Conservation (phyloP, 352 stramenopile genomes). For the Phytophthora fragariaefolia region DNA sequence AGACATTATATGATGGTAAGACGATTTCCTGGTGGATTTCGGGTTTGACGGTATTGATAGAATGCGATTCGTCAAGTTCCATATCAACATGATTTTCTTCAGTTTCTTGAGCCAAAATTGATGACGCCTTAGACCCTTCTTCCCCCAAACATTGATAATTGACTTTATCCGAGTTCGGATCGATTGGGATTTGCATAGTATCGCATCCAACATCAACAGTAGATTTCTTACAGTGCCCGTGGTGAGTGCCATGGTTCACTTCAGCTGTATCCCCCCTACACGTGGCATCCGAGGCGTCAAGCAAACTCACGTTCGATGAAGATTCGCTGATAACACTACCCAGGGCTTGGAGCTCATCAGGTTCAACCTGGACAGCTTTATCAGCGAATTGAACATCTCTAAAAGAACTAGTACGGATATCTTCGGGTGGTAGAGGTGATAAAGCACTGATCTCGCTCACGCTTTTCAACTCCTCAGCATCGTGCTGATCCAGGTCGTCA, state of each 20-base stretch:
- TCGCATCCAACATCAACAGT: conserved; percentile 28
- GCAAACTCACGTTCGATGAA: background rate
- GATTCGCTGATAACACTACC: background rate
- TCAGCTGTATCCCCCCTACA: background rate
- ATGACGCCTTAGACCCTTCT: background rate
- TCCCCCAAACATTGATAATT: background rate
- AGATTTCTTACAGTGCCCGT: too few species aligned
- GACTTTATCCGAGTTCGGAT: background rate
- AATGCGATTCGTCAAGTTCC: background rate
- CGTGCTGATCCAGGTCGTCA: too few species aligned
- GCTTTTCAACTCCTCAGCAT: too few species aligned
- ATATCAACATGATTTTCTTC: background rate
- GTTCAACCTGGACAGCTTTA: conserved; percentile 34
- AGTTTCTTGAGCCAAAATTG: background rate
- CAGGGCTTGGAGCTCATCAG: background rate
- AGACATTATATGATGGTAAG: background rate
- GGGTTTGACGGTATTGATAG: too few species aligned
- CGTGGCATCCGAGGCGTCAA: background rate
- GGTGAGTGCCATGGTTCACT: too few species aligned
- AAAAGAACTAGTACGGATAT: background rate
- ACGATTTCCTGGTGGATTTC: too few species aligned
- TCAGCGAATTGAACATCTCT: conserved; percentile 13
- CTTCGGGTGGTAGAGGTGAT: background rate
- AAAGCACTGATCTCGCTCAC: too few species aligned
- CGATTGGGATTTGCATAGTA: conserved; percentile 5